Evolutionary conservation across 2,329 filamentous ascomycete genomes (phyloP), one percentile per base, ranked within the genome.

Genomic region (Ophiosphaerella herpotricha): DNA sequence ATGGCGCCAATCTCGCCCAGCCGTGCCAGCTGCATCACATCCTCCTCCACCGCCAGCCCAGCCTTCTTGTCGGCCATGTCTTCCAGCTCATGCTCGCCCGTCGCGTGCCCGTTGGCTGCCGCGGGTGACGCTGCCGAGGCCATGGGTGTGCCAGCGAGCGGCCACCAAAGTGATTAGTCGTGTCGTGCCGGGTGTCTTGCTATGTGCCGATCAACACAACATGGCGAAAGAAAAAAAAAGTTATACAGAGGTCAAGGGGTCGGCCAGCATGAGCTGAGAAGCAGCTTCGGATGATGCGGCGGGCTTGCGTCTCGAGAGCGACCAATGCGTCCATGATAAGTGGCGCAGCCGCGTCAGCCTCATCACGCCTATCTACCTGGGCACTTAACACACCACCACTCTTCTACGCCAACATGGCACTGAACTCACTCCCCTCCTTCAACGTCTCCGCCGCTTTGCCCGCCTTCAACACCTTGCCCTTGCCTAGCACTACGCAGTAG

Each of bases 1-100:
- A 99, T 94, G 45, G 85, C 88, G 7, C 82, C 79, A 53, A 97
- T 84, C 70, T 99, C 91, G 49, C 95, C 94, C 61, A 96, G 76
- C 52, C 94, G 83, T 35, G 94, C 91, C 71, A 97, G 78, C 77
- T 97, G 93, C 93, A 99, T 97, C 61, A 99, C 87, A 76, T 99
- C 93, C 61, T 90, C 83, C 66, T 90, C 85, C 3, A 83, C 66
- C 7, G 81, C 78, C 23, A 81, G 67, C 33, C 60, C 65, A 21
- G 63, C 73, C 63, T 58, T 65, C 52, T 58, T 66, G 46, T 68
- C 66, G 14, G 56, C 58, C 67, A 75, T 70, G 40, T 73, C 66
- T 43, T 70, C 66, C 38, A 75, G 57, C 52, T 75, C 73, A 61
- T 73, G 59, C 24, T 67, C 59, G 40, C 64, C 63, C 24, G 49